These are phyloP conservation scores for Helotiales sp. DNA, from an alignment of 2,329 filamentous ascomycete species.

Conservation along the genomic window DNA sequence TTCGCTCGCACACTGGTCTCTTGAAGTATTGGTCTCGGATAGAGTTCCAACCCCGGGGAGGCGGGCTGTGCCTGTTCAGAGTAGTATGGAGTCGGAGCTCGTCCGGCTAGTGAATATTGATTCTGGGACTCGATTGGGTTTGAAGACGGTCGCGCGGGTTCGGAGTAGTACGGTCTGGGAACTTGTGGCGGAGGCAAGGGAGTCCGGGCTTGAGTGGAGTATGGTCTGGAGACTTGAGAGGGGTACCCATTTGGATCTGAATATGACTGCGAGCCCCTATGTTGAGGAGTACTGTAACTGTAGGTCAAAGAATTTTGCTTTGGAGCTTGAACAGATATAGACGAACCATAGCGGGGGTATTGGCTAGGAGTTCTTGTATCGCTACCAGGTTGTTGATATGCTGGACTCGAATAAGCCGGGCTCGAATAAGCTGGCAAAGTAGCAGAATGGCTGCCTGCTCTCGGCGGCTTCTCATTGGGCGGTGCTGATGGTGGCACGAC, in stretches of 20 bases:
- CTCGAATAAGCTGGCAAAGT: background rate
- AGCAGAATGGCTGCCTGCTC: background rate
- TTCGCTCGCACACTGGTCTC: background rate
- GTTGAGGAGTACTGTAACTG: background rate
- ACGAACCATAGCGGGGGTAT: background rate
- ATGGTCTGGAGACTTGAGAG: too few relatives aligned
- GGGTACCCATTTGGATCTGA: too few relatives aligned
- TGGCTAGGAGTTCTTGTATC: background rate
- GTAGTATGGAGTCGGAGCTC: background rate
- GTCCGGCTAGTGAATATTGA: too few relatives aligned
- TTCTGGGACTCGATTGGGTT: too few relatives aligned
- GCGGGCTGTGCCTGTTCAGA: background rate
- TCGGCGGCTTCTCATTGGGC: background rate
- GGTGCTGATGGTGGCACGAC: background rate
- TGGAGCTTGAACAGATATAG: background rate
- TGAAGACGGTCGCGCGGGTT: too few relatives aligned
- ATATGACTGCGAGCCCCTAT: background rate
- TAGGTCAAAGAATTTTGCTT: background rate
- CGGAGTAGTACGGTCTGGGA: background rate
- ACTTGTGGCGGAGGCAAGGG: background rate
- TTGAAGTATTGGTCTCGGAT: background rate
- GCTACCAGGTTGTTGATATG: background rate
- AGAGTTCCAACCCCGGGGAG: background rate
- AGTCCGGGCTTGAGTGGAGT: background rate
- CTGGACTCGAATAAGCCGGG: background rate